Conservation (phyloP, 176 grass and related monocot genomes). For the Lolium multiflorum region DNA sequence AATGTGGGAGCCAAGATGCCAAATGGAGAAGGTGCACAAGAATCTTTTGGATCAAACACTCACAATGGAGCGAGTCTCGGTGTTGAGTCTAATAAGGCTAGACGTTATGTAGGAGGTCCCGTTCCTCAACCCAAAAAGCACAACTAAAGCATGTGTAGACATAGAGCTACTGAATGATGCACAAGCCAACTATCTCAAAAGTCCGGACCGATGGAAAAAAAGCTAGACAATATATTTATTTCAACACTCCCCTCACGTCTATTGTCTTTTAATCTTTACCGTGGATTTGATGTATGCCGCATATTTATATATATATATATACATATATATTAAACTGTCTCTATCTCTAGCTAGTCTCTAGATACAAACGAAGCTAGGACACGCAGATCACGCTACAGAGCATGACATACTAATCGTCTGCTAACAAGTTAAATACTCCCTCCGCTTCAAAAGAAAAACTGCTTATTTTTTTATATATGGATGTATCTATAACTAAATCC, state of each 20-base stretch:
- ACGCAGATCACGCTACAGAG: constrained; percentile 16
- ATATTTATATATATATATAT: too few relatives aligned
- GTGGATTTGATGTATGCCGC: too few relatives aligned
- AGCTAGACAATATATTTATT: too few relatives aligned
- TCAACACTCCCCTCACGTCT: too few relatives aligned
- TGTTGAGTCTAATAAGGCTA: constrained; percentile 17
- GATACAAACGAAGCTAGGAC: constrained; percentile 33
- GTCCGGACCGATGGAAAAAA: too few relatives aligned
- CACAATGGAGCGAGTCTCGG: not conserved
- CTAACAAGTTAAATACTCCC: not conserved
- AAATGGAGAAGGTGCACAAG: not conserved
- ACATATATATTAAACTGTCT: too few relatives aligned
- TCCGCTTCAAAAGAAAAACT: too few relatives aligned
- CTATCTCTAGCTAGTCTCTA: constrained; percentile 10
- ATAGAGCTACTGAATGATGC: constrained; percentile 3
- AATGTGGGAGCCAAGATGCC: constrained; percentile 1
- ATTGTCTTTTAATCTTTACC: too few relatives aligned
- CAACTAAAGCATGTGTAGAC: constrained; percentile 48
- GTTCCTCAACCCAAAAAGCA: constrained; percentile 67
- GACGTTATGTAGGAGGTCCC: constrained; percentile 34
- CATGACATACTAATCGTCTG: constrained; percentile 24
- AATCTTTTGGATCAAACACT: constrained; percentile 6
- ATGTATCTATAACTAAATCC: too few relatives aligned
- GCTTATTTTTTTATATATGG: too few relatives aligned
- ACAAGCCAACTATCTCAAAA: too few relatives aligned